A percentile compares a stretch with the other conserved stretches of the same genome.
Evolutionary conservation across 2,329 filamentous ascomycete species (phyloP).

Genomic region (Claviceps cyperi): DNA sequence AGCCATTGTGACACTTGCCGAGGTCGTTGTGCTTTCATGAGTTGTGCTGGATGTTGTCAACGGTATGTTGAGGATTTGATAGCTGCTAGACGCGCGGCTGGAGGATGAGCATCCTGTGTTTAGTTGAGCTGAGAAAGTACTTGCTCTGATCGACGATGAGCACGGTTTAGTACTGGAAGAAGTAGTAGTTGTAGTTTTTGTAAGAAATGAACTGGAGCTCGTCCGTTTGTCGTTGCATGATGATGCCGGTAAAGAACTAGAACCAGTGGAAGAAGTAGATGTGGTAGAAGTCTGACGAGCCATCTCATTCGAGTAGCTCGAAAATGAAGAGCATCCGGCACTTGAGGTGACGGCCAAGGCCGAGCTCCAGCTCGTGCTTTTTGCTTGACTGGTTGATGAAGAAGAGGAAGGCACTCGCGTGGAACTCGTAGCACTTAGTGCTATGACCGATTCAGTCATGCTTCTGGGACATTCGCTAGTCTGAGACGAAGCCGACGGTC

Average conservation of each 20-base stretch:
- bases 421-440: background rate
- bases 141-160: background rate
- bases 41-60: background rate
- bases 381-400: background rate
- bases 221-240: conserved; percentile 1
- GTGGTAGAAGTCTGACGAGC: background rate
- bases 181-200: background rate
- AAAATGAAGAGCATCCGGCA: conserved; percentile 1
- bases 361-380: background rate
- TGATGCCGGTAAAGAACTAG: background rate
- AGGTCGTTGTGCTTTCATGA: background rate
- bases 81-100: background rate
- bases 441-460: background rate
- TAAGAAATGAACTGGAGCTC: background rate
- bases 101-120: background rate
- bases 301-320: background rate
- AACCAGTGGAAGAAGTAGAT: background rate
- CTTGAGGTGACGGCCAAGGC: background rate
- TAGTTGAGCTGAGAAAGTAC: background rate
- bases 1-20: background rate
- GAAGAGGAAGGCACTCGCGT: background rate
- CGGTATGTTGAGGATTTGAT: background rate
- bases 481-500: background rate
- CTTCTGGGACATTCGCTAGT: background rate
- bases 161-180: background rate